These are phyloP conservation scores for Pythium utonaiense DNA, from an alignment of 352 stramenopile genomes.

Conservation along the genomic window DNA sequence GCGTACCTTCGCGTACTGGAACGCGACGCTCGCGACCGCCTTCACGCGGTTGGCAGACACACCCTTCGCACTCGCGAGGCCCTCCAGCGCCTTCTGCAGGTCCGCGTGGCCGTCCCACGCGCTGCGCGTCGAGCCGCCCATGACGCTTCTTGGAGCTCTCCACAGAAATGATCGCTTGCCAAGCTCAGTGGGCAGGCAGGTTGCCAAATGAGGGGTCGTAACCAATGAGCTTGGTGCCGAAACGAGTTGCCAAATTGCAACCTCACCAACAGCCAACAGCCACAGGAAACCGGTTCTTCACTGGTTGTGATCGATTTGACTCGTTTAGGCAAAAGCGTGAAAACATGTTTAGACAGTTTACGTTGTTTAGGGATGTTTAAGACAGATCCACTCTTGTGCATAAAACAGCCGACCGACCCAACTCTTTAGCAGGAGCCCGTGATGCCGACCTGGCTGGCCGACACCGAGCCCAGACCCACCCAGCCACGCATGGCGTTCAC, in stretches of 20 bases:
- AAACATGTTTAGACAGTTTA: not conserved
- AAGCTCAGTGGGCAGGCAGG: too few species aligned
- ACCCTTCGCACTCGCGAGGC: constrained; percentile 67
- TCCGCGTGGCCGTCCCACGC: constrained; percentile 68
- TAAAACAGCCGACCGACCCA: not conserved
- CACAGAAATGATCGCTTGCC: not conserved
- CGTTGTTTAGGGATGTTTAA: too few species aligned
- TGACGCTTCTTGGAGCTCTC: not conserved
- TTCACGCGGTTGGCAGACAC: constrained; percentile 78
- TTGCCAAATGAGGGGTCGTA: not conserved
- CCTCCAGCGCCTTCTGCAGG: constrained; percentile 65
- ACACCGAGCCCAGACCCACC: constrained; percentile 29
- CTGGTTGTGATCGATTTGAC: too few species aligned
- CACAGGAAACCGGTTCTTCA: not conserved
- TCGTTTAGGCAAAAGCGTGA: too few species aligned
- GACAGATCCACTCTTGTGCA: not conserved
- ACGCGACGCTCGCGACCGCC: constrained; percentile 58
- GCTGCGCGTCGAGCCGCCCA: constrained; percentile 11
- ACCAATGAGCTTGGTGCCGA: too few species aligned
- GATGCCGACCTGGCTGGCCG: constrained; percentile 38
- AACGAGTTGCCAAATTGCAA: not conserved
- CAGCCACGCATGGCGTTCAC: constrained; percentile 54
- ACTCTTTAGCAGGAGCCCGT: constrained; percentile 20
- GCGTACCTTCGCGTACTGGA: constrained; percentile 69
- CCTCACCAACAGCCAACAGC: not conserved